Percentiles rank a stretch among this genome's conserved stretches.
Evolutionary conservation across 208 protist genomes (phyloP).

Genomic region (Acanthamoeba culbertsoni): DNA sequence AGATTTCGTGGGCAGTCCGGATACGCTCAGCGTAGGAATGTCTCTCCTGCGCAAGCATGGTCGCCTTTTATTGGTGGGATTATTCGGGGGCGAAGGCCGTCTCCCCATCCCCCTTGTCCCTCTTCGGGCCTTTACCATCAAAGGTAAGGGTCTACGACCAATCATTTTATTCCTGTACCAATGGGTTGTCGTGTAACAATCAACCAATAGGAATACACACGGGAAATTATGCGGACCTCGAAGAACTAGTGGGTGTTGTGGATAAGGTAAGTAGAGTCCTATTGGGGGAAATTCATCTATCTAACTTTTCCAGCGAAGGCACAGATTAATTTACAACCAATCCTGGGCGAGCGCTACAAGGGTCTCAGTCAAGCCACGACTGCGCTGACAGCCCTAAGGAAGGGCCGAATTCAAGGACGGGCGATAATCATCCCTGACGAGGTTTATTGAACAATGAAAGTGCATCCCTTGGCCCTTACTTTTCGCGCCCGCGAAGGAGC

Average conservation of each 20-base stretch:
- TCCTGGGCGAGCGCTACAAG: not conserved
- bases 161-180: not conserved
- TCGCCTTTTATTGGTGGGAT: not conserved
- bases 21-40: not conserved
- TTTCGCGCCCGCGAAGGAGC: too few species aligned
- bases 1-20: slow-evolving; percentile 26
- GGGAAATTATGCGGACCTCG: not conserved
- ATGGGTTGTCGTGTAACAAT: too few species aligned
- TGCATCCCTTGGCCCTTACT: too few species aligned
- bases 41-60: slow-evolving; percentile 6
- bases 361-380: not conserved
- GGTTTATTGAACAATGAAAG: too few species aligned
- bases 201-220: not conserved
- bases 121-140: not conserved
- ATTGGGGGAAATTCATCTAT: not conserved
- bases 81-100: slow-evolving; percentile 14
- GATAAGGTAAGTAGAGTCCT: not conserved
- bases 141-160: not conserved
- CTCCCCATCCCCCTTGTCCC: slow-evolving; percentile 15
- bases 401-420: not conserved
- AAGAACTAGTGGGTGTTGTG: not conserved
- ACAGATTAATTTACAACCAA: not conserved
- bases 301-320: not conserved
- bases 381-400: not conserved
- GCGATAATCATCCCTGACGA: not conserved